Percentiles rank a stretch among this genome's conserved stretches.
Conservation (phyloP, 2,329 filamentous ascomycete genomes). For the Corinectria fuckeliana region DNA sequence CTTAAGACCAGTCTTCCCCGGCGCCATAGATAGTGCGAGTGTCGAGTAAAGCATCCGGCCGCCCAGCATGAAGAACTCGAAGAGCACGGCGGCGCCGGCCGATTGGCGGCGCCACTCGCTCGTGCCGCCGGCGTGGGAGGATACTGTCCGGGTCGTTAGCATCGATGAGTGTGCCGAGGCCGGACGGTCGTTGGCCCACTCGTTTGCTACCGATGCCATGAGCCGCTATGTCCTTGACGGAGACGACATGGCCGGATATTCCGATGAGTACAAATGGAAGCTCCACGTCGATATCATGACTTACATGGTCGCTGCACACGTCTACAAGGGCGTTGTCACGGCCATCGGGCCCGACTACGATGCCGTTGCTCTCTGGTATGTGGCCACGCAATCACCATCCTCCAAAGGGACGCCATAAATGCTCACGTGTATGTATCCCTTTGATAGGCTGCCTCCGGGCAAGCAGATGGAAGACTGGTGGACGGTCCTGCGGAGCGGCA, state of each 20-base stretch:
- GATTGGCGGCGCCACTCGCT: slow-evolving; percentile 51
- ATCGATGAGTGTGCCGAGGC: slow-evolving; percentile 75
- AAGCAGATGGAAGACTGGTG: slow-evolving; percentile 75
- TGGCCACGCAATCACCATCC: slow-evolving; percentile 18
- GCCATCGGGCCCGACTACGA: slow-evolving; percentile 79
- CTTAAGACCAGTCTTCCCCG: slow-evolving; percentile 32
- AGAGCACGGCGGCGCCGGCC: slow-evolving; percentile 38
- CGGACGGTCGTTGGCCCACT: slow-evolving; percentile 74
- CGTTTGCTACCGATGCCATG: slow-evolving; percentile 78
- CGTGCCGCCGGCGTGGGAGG: slow-evolving; percentile 59
- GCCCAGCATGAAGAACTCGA: slow-evolving; percentile 53
- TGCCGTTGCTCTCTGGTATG: slow-evolving; percentile 79
- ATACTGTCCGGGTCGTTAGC: slow-evolving; percentile 66
- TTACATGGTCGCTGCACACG: slow-evolving; percentile 78
- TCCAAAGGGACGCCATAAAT: not conserved
- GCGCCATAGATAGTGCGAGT: slow-evolving; percentile 26
- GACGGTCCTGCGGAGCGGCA: slow-evolving; percentile 75
- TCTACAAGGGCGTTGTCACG: slow-evolving; percentile 75
- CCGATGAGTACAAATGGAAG: slow-evolving; percentile 74
- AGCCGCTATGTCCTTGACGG: slow-evolving; percentile 77
- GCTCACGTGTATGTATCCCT: slow-evolving; percentile 8
- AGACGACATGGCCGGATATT: slow-evolving; percentile 68
- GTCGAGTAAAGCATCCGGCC: slow-evolving; percentile 34
- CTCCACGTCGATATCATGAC: slow-evolving; percentile 79
- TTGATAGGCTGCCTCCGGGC: slow-evolving; percentile 73